A percentile compares a stretch with the other conserved stretches of the same genome.
phyloP scores from a whole-genome alignment of 176 grass and related monocot genomes.

The Zoysia pacifica region DNA sequence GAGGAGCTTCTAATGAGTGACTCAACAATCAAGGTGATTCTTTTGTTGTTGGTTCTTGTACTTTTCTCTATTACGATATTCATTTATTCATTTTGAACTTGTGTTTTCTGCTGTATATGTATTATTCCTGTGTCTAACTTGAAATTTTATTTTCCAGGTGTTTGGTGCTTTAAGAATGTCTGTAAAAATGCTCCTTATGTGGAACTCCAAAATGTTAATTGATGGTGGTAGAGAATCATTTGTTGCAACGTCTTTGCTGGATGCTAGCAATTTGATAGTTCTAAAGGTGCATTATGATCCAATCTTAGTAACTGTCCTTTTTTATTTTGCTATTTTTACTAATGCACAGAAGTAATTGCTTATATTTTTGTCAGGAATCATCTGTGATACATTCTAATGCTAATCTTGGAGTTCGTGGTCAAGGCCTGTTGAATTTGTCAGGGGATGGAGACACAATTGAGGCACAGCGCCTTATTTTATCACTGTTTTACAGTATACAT shows the following conservation, averaged over 20 bases:
- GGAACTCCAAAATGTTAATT: constrained; percentile 94
- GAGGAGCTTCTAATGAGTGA: constrained; percentile 99
- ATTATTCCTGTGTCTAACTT: constrained; percentile 17
- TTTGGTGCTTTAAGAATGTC: constrained; percentile 97
- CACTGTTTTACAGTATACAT: constrained; percentile 97
- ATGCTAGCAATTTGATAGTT: constrained; percentile 99
- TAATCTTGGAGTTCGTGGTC: constrained; percentile 98
- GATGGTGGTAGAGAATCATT: constrained; percentile 87
- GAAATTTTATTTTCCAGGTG: constrained; percentile 56
- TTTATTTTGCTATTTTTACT: constrained; percentile 16
- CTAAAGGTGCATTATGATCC: constrained; percentile 63
- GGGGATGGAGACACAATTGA: constrained; percentile 89
- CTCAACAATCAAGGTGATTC: constrained; percentile 85
- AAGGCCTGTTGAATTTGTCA: constrained; percentile 98
- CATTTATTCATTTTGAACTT: constrained; percentile 14
- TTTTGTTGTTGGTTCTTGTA: constrained; percentile 34
- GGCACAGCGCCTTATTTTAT: constrained; percentile 92
- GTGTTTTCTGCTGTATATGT: constrained; percentile 26
- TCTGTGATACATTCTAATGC: constrained; percentile 98
- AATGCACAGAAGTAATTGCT: constrained; percentile 4
- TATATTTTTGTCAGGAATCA: constrained; percentile 65
- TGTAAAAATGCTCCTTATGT: constrained; percentile 99
- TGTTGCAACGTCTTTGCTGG: constrained; percentile 89
- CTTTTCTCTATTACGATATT: background rate
- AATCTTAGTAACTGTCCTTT: background rate